Percentiles rank a stretch among this genome's conserved stretches.
Evolutionary conservation across 2,329 filamentous ascomycete genomes (phyloP).

Genomic region (Trichoderma oligosporum): DNA sequence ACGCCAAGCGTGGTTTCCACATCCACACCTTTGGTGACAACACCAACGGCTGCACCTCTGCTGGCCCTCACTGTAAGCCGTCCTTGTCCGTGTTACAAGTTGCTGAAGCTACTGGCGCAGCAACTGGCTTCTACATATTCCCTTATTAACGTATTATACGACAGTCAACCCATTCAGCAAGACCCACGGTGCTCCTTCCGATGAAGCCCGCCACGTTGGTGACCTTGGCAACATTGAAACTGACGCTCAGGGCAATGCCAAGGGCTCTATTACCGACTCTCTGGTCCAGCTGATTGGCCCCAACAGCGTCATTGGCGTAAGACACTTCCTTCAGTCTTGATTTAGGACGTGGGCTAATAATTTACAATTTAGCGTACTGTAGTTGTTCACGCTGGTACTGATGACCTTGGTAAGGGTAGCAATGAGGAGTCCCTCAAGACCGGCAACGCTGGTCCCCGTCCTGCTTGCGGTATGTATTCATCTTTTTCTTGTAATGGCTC

Average conservation of each 20-base stretch:
- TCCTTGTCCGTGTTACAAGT: too few species aligned
- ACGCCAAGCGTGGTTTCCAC: slow-evolving; percentile 97
- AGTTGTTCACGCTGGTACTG: slow-evolving; percentile 90
- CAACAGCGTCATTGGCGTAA: slow-evolving; percentile 88
- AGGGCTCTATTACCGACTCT: slow-evolving; percentile 75
- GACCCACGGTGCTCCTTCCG: slow-evolving; percentile 81
- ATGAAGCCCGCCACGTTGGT: slow-evolving; percentile 87
- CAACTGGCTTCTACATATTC: neutral
- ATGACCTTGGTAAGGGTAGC: slow-evolving; percentile 90
- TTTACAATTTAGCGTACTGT: slow-evolving; percentile 71
- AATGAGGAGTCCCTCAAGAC: slow-evolving; percentile 98
- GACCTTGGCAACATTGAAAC: slow-evolving; percentile 98
- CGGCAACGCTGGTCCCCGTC: slow-evolving; percentile 87
- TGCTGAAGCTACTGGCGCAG: neutral
- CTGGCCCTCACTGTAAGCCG: slow-evolving; percentile 88
- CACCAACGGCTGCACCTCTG: slow-evolving; percentile 99
- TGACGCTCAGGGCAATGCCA: slow-evolving; percentile 84
- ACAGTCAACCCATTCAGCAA: slow-evolving; percentile 93
- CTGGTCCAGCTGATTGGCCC: slow-evolving; percentile 94
- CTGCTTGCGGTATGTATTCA: slow-evolving; percentile 76
- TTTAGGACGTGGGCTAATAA: slow-evolving; percentile 4
- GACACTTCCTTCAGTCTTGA: slow-evolving; percentile 27
- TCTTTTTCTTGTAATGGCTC: neutral
- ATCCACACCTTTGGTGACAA: slow-evolving; percentile 99
- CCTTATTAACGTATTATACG: slow-evolving; percentile 13